phyloP scores from a whole-genome alignment of 768 basidiomycete genomes.

The Tulasnella sp. region DNA sequence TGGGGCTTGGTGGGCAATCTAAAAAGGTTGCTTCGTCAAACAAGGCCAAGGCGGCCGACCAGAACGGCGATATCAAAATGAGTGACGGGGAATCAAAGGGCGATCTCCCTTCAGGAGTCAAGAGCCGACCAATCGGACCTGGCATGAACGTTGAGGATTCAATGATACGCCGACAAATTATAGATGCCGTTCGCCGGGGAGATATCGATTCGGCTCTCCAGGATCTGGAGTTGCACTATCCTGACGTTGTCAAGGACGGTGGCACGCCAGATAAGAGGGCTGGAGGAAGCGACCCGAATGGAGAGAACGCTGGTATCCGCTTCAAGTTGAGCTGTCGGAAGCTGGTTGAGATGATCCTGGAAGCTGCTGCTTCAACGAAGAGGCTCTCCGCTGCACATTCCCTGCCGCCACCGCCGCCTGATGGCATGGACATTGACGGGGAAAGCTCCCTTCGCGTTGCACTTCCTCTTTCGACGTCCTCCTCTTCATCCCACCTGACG shows the following conservation, averaged over 20 bases:
- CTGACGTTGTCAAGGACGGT: constrained; percentile 47
- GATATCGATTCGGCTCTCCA: constrained; percentile 66
- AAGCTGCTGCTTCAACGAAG: constrained; percentile 43
- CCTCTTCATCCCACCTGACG: not conserved
- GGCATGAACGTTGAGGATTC: constrained; percentile 32
- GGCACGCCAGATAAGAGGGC: constrained; percentile 12
- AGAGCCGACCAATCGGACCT: constrained; percentile 18
- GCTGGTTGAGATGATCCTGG: constrained; percentile 76
- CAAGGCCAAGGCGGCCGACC: not conserved
- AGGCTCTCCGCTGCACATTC: not conserved
- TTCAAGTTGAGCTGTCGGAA: constrained; percentile 81
- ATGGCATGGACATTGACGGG: constrained; percentile 21
- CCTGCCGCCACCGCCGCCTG: not conserved
- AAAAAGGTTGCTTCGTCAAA: not conserved
- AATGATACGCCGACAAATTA: constrained; percentile 55
- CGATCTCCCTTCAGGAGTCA: constrained; percentile 43
- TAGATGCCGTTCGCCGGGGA: constrained; percentile 62
- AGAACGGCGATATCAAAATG: constrained; percentile 13
- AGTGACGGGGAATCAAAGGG: constrained; percentile 34
- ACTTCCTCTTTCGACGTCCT: not conserved
- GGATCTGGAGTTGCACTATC: constrained; percentile 54
- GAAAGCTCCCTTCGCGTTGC: not conserved
- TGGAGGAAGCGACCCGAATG: constrained; percentile 35
- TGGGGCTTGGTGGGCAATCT: not conserved
- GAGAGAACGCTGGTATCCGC: constrained; percentile 64